These are phyloP conservation scores for Arctium lappa DNA, from an alignment of 129 eudicot genomes.

Conservation along the genomic window DNA sequence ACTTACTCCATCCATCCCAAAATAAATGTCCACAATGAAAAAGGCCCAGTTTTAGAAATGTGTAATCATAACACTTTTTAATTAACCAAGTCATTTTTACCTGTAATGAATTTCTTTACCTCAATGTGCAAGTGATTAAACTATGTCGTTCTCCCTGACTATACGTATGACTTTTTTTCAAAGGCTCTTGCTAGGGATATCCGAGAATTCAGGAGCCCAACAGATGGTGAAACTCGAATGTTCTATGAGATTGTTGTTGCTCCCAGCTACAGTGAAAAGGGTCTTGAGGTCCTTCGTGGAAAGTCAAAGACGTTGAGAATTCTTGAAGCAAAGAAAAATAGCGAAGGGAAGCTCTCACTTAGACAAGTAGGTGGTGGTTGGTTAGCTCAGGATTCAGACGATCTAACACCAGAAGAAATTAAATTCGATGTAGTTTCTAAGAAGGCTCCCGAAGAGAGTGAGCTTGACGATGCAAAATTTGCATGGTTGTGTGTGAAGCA, in stretches of 20 bases:
- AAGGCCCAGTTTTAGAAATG: background rate
- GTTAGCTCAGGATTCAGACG: constrained; percentile 95
- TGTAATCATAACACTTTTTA: background rate
- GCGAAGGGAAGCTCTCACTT: constrained; percentile 75
- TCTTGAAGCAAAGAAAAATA: constrained; percentile 87
- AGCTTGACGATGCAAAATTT: constrained; percentile 75
- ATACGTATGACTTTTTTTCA: background rate
- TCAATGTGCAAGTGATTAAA: background rate
- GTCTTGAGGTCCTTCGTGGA: constrained; percentile 94
- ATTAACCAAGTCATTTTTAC: background rate
- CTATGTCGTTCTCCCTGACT: background rate
- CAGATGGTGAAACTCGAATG: constrained; percentile 95
- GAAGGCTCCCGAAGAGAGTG: constrained; percentile 55
- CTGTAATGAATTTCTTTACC: background rate
- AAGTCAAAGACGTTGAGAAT: constrained; percentile 91
- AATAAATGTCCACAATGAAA: background rate
- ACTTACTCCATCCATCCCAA: background rate
- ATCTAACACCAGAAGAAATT: constrained; percentile 82
- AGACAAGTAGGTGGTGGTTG: constrained; percentile 99
- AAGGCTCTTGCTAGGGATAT: constrained; percentile 93
- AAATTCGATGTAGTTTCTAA: constrained; percentile 59
- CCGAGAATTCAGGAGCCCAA: constrained; percentile 96
- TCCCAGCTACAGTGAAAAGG: constrained; percentile 74
- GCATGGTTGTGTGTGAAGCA: constrained; percentile 98
- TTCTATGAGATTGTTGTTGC: constrained; percentile 97